Evolutionary conservation across 345 rosid species (phyloP).

Genomic region (Rhodomyrtus tomentosa): DNA sequence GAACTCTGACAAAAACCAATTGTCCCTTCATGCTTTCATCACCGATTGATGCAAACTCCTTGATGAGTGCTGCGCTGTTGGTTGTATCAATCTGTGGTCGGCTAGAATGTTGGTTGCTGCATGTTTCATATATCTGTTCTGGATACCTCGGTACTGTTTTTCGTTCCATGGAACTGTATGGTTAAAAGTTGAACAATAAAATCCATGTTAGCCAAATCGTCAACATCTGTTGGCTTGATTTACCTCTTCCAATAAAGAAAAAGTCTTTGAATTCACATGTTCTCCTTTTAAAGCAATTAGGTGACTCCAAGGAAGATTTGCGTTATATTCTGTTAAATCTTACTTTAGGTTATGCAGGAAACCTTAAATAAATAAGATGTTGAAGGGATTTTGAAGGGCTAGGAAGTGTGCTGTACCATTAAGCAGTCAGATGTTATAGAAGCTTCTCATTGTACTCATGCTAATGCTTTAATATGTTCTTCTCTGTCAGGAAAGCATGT

Average conservation of each 20-base stretch:
- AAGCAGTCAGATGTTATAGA: background rate
- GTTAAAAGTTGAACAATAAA: background rate
- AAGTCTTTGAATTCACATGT: background rate
- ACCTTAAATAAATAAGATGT: background rate
- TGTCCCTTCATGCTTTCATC: background rate
- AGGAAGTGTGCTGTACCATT: background rate
- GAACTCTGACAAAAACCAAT: background rate
- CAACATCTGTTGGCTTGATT: background rate
- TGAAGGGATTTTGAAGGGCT: background rate
- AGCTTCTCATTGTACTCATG: background rate
- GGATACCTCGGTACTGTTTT: background rate
- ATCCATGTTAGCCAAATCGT: background rate
- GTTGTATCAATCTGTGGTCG: background rate
- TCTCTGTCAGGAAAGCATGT: slow-evolving; percentile 29
- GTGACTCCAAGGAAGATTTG: background rate
- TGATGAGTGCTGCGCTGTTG: background rate
- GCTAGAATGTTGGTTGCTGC: background rate
- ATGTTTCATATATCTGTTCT: background rate
- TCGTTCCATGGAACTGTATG: background rate
- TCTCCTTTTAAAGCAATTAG: background rate
- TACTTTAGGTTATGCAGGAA: background rate
- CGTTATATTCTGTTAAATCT: background rate
- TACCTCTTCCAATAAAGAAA: background rate
- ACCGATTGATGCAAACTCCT: background rate
- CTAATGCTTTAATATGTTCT: background rate